Evolutionary conservation across 345 rosid genomes (phyloP).

Genomic region (Moringa oleifera): DNA sequence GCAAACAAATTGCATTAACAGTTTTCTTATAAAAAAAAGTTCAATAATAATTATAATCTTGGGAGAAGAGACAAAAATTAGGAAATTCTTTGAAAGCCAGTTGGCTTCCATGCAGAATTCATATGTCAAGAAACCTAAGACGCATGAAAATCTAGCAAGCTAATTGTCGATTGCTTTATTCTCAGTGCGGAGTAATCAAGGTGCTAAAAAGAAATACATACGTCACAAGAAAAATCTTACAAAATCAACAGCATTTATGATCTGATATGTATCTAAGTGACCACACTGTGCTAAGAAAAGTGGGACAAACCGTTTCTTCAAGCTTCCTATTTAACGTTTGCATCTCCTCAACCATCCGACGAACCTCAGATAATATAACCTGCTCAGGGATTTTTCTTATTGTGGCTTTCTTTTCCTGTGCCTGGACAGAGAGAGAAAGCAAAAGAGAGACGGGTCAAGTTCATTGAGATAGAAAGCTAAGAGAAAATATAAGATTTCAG

Average conservation of each 20-base stretch:
- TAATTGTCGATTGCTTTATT: no score
- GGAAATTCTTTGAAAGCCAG: background rate
- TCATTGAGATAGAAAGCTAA: background rate
- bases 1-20: no score
- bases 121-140: no score
- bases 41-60: no score
- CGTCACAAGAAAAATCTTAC: background rate
- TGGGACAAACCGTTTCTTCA: constrained; percentile 69
- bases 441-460: constrained; percentile 2
- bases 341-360: constrained; percentile 91
- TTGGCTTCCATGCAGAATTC: no score
- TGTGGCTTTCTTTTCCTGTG: constrained; percentile 58
- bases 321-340: constrained; percentile 67
- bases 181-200: background rate
- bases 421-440: constrained; percentile 36
- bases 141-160: no score
- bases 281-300: background rate
- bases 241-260: no score
- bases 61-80: background rate
- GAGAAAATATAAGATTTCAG: background rate
- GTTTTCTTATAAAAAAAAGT: no score
- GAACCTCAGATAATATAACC: constrained; percentile 67
- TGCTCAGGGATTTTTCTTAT: constrained; percentile 79
- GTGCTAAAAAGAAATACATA: background rate
- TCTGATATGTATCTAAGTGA: no score